Base-by-base conservation (phyloP, 2,329 filamentous ascomycete species). In the Hypoxylon sp. region DNA sequence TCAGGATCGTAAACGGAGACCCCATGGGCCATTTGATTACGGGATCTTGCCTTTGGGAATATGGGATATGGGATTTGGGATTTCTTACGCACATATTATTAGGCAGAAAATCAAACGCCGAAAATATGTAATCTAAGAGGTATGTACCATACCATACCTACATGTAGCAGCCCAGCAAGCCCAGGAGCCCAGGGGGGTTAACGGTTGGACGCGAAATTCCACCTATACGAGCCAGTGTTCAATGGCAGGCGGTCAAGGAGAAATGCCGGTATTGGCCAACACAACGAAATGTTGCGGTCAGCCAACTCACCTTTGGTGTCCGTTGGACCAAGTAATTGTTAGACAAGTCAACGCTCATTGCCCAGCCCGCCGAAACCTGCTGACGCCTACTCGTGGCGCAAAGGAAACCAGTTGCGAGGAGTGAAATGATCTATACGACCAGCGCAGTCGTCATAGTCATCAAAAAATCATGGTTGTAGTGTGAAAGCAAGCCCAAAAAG, bases 81-180 rank as follows among this genome's bases (percentile, higher is more conserved):
- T 70, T 70, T 70, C 67, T 70, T 61, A 71, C 68, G 58, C 65
- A 69, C 58, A 48, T 57, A 57, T 50, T 54, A 55, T 69, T 71
- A 71, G 73, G 73, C 59, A 71, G 55, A 74, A 66, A 67, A 73
- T 67, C 74, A 74, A 74, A 75, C 70, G 58, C 74, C 74, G 74
- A 72, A 47, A 55, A 47, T 54, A 39, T 24, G 37, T 65, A 59
- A 66, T 60, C 42, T 22, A 22, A 22, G 19, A n/a, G n/a, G n/a
- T n/a, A n/a, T n/a, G n/a, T n/a, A n/a, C n/a, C n/a, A n/a, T n/a
- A n/a, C n/a, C n/a, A n/a, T 54, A n/a, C 35, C 35, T 37, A n/a
- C n/a, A n/a, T n/a, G n/a, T n/a, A n/a, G 3, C 33, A 35, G 13
- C 35, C 13, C 35, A 37, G 35, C 29, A 9, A 35, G 13, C 35